Conservation (phyloP, 306 rosid species). For the Hylodesmum podocarpum region DNA sequence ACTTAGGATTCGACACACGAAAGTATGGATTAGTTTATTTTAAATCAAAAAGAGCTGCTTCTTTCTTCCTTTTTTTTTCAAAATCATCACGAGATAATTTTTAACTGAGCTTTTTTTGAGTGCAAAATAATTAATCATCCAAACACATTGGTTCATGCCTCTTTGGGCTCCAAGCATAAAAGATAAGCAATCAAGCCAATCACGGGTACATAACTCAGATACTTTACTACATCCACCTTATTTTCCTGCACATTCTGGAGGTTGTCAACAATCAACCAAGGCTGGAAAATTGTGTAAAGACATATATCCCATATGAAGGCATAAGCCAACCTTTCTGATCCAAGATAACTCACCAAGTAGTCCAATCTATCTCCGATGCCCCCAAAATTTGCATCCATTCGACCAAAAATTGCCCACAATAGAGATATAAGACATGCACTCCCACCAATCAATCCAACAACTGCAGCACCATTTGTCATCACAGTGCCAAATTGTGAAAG, state of each 20-base stretch:
- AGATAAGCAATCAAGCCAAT: slow-evolving; percentile 78
- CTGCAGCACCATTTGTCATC: slow-evolving; percentile 63
- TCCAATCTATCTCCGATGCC: slow-evolving; percentile 67
- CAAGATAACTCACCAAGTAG: slow-evolving; percentile 67
- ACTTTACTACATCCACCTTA: slow-evolving; percentile 53
- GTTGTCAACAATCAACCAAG: slow-evolving; percentile 88
- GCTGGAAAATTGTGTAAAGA: slow-evolving; percentile 77
- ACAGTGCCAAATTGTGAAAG: slow-evolving; percentile 59
- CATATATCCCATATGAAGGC: slow-evolving; percentile 96
- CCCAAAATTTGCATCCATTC: slow-evolving; percentile 68
- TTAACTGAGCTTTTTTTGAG: neutral
- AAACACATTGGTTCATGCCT: slow-evolving; percentile 29
- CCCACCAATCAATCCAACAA: slow-evolving; percentile 77
- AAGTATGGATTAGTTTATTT: neutral
- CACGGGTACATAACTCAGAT: slow-evolving; percentile 74
- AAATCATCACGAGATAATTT: neutral
- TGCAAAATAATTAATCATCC: slow-evolving; percentile 7
- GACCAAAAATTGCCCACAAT: slow-evolving; percentile 70
- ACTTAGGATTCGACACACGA: too few relatives aligned
- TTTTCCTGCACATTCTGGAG: slow-evolving; percentile 63
- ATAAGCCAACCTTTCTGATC: slow-evolving; percentile 88
- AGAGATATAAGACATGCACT: slow-evolving; percentile 57
- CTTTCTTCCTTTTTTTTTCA: neutral
- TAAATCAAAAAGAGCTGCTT: neutral
- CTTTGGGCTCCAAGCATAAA: slow-evolving; percentile 60